Conservation (phyloP, 148 eudicot genomes). For the Diospyros kaki region DNA sequence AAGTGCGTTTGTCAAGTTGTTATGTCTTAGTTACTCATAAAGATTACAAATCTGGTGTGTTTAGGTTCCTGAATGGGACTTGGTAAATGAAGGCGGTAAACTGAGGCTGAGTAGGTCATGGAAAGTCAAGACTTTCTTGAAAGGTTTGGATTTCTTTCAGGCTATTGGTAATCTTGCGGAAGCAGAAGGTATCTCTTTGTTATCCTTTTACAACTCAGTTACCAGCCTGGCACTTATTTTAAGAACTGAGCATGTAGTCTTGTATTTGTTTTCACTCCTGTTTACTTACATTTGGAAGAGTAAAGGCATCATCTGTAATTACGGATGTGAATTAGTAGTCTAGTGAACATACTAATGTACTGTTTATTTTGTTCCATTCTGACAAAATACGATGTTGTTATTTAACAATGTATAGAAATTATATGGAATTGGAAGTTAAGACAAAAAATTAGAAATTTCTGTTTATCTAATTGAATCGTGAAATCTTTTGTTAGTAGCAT, state of each 20-base stretch:
- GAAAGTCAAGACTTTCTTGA: conserved; percentile 80
- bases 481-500: no score
- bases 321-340: neutral
- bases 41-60: conserved; percentile 1
- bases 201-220: neutral
- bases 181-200: conserved; percentile 59
- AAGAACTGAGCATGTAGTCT: neutral
- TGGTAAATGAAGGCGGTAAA: conserved; percentile 55
- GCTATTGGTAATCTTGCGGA: conserved; percentile 76
- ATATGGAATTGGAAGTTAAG: no score
- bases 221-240: neutral
- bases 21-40: neutral
- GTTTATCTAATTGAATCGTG: no score
- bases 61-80: conserved; percentile 83
- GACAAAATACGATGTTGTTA: no score
- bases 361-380: no score
- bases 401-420: no score
- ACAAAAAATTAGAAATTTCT: no score
- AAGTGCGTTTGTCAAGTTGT: neutral
- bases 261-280: neutral
- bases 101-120: conserved; percentile 66
- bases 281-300: neutral
- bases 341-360: neutral
- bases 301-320: neutral
- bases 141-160: conserved; percentile 83